phyloP scores from a whole-genome alignment of 2,329 filamentous ascomycete species.

The Penicillium sp. region DNA sequence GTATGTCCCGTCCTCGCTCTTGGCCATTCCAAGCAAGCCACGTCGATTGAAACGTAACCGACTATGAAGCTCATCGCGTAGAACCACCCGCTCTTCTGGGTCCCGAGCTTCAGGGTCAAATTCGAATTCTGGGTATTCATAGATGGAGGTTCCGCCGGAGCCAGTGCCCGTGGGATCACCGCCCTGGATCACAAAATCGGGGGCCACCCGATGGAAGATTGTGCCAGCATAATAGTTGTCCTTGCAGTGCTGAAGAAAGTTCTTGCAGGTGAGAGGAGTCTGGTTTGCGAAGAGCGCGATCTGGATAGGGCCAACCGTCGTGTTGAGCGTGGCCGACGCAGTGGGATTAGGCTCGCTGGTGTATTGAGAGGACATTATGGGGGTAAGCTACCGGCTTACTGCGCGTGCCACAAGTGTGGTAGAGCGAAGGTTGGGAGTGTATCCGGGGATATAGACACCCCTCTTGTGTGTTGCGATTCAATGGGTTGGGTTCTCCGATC shows the following conservation, averaged over 20 bases:
- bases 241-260: conserved; percentile 91
- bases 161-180: conserved; percentile 93
- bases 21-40: conserved; percentile 93
- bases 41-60: conserved; percentile 89
- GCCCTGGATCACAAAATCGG: conserved; percentile 89
- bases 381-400: background rate
- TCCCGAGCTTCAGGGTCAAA: conserved; percentile 55
- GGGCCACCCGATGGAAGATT: conserved; percentile 88
- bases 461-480: background rate
- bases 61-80: conserved; percentile 88
- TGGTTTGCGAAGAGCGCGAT: conserved; percentile 96
- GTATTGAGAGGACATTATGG: conserved; percentile 79
- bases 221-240: conserved; percentile 95
- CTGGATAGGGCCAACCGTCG: conserved; percentile 81
- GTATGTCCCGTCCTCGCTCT: conserved; percentile 70
- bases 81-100: conserved; percentile 56
- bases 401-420: background rate
- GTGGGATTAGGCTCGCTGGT: conserved; percentile 94
- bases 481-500: background rate
- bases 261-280: conserved; percentile 83
- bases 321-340: conserved; percentile 86
- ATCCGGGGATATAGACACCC: background rate
- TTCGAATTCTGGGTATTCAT: conserved; percentile 63
- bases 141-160: conserved; percentile 87
- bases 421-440: background rate